phyloP scores from a whole-genome alignment of 2,329 filamentous ascomycete species.

The Zymoseptoria passerinii region DNA sequence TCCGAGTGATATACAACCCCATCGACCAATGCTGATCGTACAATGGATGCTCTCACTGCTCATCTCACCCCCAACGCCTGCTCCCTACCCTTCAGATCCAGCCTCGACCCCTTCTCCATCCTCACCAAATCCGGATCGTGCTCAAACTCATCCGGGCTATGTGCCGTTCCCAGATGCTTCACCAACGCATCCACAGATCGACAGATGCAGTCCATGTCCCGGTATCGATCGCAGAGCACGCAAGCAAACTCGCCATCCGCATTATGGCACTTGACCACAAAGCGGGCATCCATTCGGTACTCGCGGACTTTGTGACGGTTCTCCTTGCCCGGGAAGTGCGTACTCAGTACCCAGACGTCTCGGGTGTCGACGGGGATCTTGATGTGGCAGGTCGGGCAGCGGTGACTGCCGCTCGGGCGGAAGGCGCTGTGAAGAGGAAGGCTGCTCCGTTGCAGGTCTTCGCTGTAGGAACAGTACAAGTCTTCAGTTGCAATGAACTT shows the following conservation, averaged over 20 bases:
- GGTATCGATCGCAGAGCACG: constrained; percentile 14
- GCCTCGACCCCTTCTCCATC: constrained; percentile 12
- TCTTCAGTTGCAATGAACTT: background rate
- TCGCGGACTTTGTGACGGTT: constrained; percentile 5
- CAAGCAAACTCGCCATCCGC: constrained; percentile 18
- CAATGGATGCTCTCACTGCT: background rate
- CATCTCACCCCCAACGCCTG: constrained; percentile 3
- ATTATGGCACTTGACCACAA: constrained; percentile 19
- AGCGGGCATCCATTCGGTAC: constrained; percentile 17
- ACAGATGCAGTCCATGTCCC: constrained; percentile 18
- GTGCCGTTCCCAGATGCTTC: constrained; percentile 19
- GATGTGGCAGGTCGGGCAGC: constrained; percentile 17
- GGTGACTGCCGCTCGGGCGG: constrained; percentile 9
- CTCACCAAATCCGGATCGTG: constrained; percentile 16
- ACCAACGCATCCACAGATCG: constrained; percentile 17
- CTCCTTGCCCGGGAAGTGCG: constrained; percentile 2
- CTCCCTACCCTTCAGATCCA: constrained; percentile 9
- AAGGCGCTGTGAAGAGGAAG: constrained; percentile 13
- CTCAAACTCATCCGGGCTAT: constrained; percentile 20
- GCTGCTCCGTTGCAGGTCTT: background rate
- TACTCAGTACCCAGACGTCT: constrained; percentile 18
- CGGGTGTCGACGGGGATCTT: constrained; percentile 17
- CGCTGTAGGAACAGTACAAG: background rate
- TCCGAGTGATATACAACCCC: too few relatives aligned
- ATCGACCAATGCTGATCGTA: too few relatives aligned